Base-by-base conservation (phyloP, 1,284 basidiomycete genomes). In the Trametes versicolor region DNA sequence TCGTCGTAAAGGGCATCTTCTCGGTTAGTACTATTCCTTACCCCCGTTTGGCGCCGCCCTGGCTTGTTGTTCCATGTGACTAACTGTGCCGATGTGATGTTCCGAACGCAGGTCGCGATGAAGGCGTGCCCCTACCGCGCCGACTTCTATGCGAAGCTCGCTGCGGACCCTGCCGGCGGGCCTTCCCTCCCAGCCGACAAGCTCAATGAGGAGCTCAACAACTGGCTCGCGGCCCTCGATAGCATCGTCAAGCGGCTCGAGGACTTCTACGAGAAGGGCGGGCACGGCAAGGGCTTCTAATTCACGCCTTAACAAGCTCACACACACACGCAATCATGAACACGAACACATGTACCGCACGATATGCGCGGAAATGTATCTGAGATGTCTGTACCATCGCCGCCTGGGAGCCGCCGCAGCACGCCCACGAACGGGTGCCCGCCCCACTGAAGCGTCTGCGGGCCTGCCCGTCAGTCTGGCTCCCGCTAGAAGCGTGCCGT, bases 71-170 rank as follows among this genome's bases (percentile, higher is more conserved):
- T 54, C 37, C 56, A 59, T 45, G 56, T 58, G 59, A 61, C 61
- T 58, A 41, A 58, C 39, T 63, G 49, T 36, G 39, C 45, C 48
- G 45, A 49, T 32, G 43, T 54, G 27, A 49, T 56, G 45, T 58
- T 21, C 51, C 29, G 29, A 3, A 8, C 8, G 52, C 74, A 96
- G 94, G 87, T 97, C 52, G 97, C 97, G 6, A 96, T 99, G 95
- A 98, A 93, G 75, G 96, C 97, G 0, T 98, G 96, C 81, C 97
- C 97, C 0, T 95, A 95, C 80, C 93, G 97, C 65, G 87, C 85
- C 19, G 91, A 91, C 71, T 97, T 99, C 80, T 98, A 96, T 79
- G 82, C 83, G 52, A 98, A 98, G 79, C 87, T 99, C 53, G 94
- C 94, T 23, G 83, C 88, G 6, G 90, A 92, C 69, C 86, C 88